These are phyloP conservation scores for Dothideomycetes sp. DNA, from an alignment of 2,329 filamentous ascomycete species.

Conservation along the genomic window DNA sequence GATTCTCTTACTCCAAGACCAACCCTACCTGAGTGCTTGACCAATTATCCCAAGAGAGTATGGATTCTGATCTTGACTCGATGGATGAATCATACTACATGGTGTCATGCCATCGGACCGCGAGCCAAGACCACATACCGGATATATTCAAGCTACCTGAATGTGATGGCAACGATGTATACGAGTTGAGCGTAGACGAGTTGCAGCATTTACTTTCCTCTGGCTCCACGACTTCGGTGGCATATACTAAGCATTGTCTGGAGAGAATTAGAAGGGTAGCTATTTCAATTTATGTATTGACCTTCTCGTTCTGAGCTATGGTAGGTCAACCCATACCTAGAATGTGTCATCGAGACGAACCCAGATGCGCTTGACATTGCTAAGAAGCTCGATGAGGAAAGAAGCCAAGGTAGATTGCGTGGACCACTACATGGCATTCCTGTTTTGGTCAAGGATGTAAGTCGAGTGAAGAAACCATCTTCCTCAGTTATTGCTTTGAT, in stretches of 20 bases:
- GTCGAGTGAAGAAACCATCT: background rate
- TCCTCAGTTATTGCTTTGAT: background rate
- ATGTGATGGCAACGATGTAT: slow-evolving; percentile 10
- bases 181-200: slow-evolving; percentile 7
- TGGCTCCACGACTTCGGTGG: slow-evolving; percentile 3
- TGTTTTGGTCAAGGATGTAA: slow-evolving; percentile 32
- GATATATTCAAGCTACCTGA: slow-evolving; percentile 7
- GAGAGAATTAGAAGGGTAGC: slow-evolving; percentile 12
- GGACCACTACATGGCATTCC: slow-evolving; percentile 36
- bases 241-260: slow-evolving; percentile 4
- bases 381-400: slow-evolving; percentile 31
- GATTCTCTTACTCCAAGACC: too few relatives aligned
- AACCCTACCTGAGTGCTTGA: too few relatives aligned
- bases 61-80: too few relatives aligned
- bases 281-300: background rate
- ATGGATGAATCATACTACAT: slow-evolving; percentile 6
- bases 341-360: slow-evolving; percentile 14
- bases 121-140: slow-evolving; percentile 4
- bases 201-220: slow-evolving; percentile 10
- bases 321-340: slow-evolving; percentile 13
- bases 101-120: background rate
- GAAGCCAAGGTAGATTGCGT: slow-evolving; percentile 27
- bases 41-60: too few relatives aligned
- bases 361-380: slow-evolving; percentile 25
- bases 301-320: background rate